Evolutionary conservation across 768 basidiomycete genomes (phyloP), one percentile per base, ranked within the genome.

Genomic region (Collybia nuda): DNA sequence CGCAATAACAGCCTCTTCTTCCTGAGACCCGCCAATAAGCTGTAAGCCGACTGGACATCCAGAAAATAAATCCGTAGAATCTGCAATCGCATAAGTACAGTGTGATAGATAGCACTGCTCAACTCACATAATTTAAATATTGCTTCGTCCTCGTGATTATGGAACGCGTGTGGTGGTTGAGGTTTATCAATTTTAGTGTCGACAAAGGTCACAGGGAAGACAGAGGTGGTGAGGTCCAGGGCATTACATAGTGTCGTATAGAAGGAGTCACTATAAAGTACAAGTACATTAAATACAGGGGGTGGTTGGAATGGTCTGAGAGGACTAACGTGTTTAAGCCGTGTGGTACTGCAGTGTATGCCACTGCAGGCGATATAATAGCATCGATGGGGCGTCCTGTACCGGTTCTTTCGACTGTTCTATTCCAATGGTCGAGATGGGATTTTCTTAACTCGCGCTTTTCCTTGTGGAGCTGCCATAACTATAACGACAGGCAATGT

Each of bases 321-420:
- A 8, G 23, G 24, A 56, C 65, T 15, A 37, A 85, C 85, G 60
- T 74, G 54, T 79, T 79, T 48, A 72, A 61, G 2, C 85, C 86
- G 61, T 87, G 86, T 6, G 82, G 86, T 3, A 81, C 71, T 0
- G 87, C 84, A 1, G 79, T 71, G 60, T 75, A 82, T 3, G 86
- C 77, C 6, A 81, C 79, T 0, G 71, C 78, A 7, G 89, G 84
- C 1, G 76, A 74, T 19, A 90, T 84, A 50, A 91, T 82, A 1
- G 85, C 86, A 57, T 90, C 89, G 22, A 90, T 74, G 4, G 86
- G 85, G 0, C 88, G 72, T 0, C 83, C 84, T 1, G 86, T 89
- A 0, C 78, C 79, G 0, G 86, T 89, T 4, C 54, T 55, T 2
- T 48, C 53, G 0, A 65, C 65, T 0, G 85, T 85, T 7, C 61